These are phyloP conservation scores for Scytalidium sp. DNA, from an alignment of 2,329 filamentous ascomycete species.

Conservation along the genomic window DNA sequence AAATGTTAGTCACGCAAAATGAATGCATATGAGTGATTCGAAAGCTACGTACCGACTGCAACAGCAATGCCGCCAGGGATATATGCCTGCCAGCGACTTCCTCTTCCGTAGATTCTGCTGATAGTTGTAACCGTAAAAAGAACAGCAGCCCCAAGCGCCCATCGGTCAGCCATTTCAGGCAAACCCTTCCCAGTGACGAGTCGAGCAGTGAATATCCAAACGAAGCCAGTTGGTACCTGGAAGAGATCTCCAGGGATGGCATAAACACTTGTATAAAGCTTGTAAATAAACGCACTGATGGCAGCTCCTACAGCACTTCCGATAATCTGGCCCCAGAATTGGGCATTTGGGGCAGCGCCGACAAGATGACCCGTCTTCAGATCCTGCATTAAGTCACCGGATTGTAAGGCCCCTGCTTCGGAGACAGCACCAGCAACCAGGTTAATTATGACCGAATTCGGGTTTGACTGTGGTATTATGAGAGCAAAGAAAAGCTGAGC, in stretches of 20 bases:
- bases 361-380: conserved; percentile 94
- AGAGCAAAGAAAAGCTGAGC: conserved; percentile 94
- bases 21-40: not conserved
- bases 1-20: not conserved
- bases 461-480: conserved; percentile 75
- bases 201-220: conserved; percentile 96
- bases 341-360: conserved; percentile 86
- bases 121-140: conserved; percentile 72
- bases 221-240: conserved; percentile 89
- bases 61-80: conserved; percentile 94
- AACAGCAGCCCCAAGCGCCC: conserved; percentile 69
- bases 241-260: conserved; percentile 85
- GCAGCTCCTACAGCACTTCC: conserved; percentile 84
- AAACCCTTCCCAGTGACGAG: conserved; percentile 89
- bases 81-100: conserved; percentile 65
- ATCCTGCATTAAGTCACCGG: conserved; percentile 95
- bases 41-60: conserved; percentile 66
- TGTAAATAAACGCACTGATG: conserved; percentile 82
- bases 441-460: conserved; percentile 91
- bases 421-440: conserved; percentile 88
- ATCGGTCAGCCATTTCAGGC: conserved; percentile 78
- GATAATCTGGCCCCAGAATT: conserved; percentile 96
- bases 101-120: conserved; percentile 55
- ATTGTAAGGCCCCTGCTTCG: conserved; percentile 84
- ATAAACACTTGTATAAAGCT: conserved; percentile 87